Evolutionary conservation across 2,329 filamentous ascomycete genomes (phyloP), one percentile per base, ranked within the genome.

Genomic region (Thielaviopsis populi): DNA sequence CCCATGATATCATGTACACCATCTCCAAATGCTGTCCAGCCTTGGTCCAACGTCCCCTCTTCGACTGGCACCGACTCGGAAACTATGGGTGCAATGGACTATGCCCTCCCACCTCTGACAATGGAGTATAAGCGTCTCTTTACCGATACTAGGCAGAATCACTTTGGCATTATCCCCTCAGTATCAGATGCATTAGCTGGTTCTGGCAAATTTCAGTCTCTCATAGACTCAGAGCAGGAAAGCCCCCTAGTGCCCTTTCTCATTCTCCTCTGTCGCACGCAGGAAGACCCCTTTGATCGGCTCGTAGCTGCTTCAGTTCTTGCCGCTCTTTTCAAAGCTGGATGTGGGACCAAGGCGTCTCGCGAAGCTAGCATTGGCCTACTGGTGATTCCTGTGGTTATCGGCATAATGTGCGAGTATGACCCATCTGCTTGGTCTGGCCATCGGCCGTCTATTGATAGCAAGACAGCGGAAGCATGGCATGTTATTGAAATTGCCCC

Each of bases 191-290:
- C 27, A 33, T 56, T 56, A 10, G 27, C 53, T 22, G 53, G n/a
- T 3, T 37, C 53, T n/a, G n/a, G 17, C 53, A 37, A 56, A 15
- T 30, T 33, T 10, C 53, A 37, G 37, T 30, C 27, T 59, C 11
- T n/a, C 59, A 59, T 64, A 17, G 61, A 33, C 15, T 30, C 86
- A 60, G 83, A 87, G 10, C 75, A 82, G 1, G 89, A 92, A 71
- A 88, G 82, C 66, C 82, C 85, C 1, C 74, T 91, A 22, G 78
- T 91, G 46, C 83, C 87, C 1, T 91, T 87, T 84, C 79, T 94
- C 19, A 80, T 92, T 48, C 54, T 77, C 81, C 60, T 72, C 87
- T 54, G 78, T 83, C 53, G 56, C 79, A 87, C 68, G 78, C 80
- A 15, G 78, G 80, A 27, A 73, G 74, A 33, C 58, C 82, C 82